A percentile compares a stretch with the other conserved stretches of the same genome.
These are phyloP conservation scores for Niebla homalea DNA, from an alignment of 495 filamentous ascomycete species.

Conservation along the genomic window DNA sequence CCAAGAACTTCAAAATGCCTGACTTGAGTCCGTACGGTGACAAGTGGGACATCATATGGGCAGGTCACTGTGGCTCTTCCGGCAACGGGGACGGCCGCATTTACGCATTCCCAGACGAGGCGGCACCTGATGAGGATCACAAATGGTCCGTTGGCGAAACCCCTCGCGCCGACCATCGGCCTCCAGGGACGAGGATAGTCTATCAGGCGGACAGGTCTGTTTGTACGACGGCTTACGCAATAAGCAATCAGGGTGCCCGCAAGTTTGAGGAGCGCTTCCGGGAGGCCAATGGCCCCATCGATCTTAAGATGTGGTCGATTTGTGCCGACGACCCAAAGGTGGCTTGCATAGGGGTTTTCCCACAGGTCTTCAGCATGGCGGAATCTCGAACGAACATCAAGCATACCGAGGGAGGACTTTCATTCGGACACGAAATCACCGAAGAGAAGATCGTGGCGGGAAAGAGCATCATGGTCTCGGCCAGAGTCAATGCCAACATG, in stretches of 20 bases:
- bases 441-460: constrained; percentile 10
- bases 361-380: constrained; percentile 13
- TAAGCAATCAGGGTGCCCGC: constrained; percentile 8
- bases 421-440: constrained; percentile 10
- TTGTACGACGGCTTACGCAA: constrained; percentile 14
- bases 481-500: constrained; percentile 9
- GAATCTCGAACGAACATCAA: constrained; percentile 12
- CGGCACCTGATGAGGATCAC: constrained; percentile 10
- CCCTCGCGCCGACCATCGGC: constrained; percentile 3
- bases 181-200: constrained; percentile 11
- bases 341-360: constrained; percentile 11
- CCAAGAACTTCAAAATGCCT: neutral
- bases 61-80: constrained; percentile 26
- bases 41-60: constrained; percentile 29
- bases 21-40: constrained; percentile 24
- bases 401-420: constrained; percentile 9
- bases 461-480: constrained; percentile 9
- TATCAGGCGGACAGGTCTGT: constrained; percentile 6
- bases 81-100: constrained; percentile 10
- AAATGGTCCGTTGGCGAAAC: constrained; percentile 8
- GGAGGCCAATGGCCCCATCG: constrained; percentile 11
- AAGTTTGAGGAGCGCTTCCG: constrained; percentile 9
- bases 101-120: constrained; percentile 9
- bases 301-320: constrained; percentile 8
- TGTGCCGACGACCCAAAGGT: constrained; percentile 8